Base-by-base conservation (phyloP, 2,329 filamentous ascomycete species). In the Lachnellula arida region DNA sequence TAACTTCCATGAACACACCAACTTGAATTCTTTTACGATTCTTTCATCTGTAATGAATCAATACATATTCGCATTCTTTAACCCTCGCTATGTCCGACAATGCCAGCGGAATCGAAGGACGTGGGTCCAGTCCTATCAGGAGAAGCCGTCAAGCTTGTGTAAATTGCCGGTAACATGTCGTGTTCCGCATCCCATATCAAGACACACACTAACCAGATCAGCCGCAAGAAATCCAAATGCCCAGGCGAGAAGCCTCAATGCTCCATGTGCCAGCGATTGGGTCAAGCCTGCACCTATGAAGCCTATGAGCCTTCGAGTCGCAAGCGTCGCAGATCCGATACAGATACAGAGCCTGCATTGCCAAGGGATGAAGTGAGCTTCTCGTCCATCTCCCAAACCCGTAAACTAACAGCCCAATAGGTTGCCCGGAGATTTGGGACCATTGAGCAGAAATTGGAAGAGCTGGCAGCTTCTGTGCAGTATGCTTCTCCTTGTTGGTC, bases 151-250 rank as follows among this genome's bases (percentile, higher is more conserved):
- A 61, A 34, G 59, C 59, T 9, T 61, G 59, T 52, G 42, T 57
- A 4, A 61, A 61, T 46, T 61, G 59, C 49, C 53, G 58, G 58
- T 60, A 54, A 51, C 14, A 46, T 52, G 28, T 32, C 39, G 19
- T 19, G 19, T 19, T 19, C 25, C 9, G 15, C 40, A 19, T 44
- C 15, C 40, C 40, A 44, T 11, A 22, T 40, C n/a, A 22, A 23
- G 19, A 19, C 17, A 44, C 19, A 15, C n/a, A 19, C 46, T 58
- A 23, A 55, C 23, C 7, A 22, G 19, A 34, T 17, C 37, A 61
- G 59, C 23, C 59, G 59, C 19, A 61, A 61, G 50, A 61, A 61
- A 25, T 61, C 59, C 7, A 59, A 57, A 56, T 61, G 59, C 40
- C 57, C 57, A 15, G 59, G 59, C 11, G 59, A 61, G 34, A 57